phyloP scores from a whole-genome alignment of 2,329 filamentous ascomycete species.

The Fusarium siculi region DNA sequence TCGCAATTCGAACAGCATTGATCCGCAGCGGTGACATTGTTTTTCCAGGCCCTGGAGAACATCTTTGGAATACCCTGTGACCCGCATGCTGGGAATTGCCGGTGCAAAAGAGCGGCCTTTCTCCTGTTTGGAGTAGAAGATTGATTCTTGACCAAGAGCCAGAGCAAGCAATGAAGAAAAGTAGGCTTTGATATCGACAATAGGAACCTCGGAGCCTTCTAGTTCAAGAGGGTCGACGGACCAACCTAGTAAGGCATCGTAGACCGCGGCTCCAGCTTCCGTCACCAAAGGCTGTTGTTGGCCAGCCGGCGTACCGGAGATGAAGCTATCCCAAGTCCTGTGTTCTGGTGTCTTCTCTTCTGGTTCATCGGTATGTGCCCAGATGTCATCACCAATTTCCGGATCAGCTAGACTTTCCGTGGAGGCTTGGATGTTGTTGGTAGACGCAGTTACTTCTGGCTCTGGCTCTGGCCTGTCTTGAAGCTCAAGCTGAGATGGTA shows the following conservation, averaged over 20 bases:
- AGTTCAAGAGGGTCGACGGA: constrained; percentile 53
- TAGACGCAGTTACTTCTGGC: constrained; percentile 8
- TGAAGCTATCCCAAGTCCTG: constrained; percentile 77
- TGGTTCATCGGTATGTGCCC: constrained; percentile 56
- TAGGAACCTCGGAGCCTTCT: constrained; percentile 51
- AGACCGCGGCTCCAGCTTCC: constrained; percentile 73
- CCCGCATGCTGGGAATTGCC: constrained; percentile 57
- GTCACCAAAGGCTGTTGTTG: constrained; percentile 68
- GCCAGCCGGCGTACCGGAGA: constrained; percentile 48
- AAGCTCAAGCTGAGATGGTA: constrained; percentile 29
- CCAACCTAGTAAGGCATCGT: constrained; percentile 69
- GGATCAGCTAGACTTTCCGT: constrained; percentile 8
- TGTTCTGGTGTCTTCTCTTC: constrained; percentile 54
- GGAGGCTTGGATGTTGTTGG: constrained; percentile 5
- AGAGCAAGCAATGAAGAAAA: constrained; percentile 70
- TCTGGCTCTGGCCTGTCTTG: neutral
- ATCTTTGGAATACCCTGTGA: constrained; percentile 66
- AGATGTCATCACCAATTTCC: constrained; percentile 50
- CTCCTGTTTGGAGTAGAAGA: constrained; percentile 73
- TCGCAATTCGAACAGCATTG: constrained; percentile 58
- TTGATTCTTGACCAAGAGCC: constrained; percentile 75
- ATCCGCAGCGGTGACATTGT: constrained; percentile 60
- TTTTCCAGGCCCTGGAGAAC: constrained; percentile 59
- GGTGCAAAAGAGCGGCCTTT: constrained; percentile 64
- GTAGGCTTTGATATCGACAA: constrained; percentile 62